Percentiles rank a stretch among this genome's conserved stretches.
phyloP scores from a whole-genome alignment of 2,329 filamentous ascomycete species.

The Torrubiellomyces zombiae region DNA sequence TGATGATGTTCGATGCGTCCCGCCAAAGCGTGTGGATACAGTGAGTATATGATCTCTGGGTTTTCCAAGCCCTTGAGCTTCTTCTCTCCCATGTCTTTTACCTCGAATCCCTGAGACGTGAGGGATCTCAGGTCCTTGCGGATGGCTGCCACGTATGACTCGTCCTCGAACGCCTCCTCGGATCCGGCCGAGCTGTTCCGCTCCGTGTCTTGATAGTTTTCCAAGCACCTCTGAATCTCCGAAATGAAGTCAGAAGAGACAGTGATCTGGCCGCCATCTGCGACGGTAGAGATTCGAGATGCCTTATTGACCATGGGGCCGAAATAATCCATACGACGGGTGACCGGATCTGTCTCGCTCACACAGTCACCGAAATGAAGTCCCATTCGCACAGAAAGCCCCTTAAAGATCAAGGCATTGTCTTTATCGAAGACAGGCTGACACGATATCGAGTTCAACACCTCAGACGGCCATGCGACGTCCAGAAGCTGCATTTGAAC shows the following conservation, averaged over 20 bases:
- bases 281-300: conserved; percentile 81
- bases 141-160: conserved; percentile 58
- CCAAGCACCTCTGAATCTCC: conserved; percentile 80
- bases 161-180: conserved; percentile 54
- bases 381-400: conserved; percentile 91
- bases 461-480: conserved; percentile 84
- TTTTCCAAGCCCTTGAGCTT: conserved; percentile 97
- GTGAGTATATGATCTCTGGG: conserved; percentile 84
- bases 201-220: conserved; percentile 77
- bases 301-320: conserved; percentile 98
- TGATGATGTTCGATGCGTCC: conserved; percentile 60
- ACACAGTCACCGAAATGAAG: conserved; percentile 92
- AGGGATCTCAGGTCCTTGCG: conserved; percentile 75
- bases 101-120: conserved; percentile 83
- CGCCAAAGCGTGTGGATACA: conserved; percentile 79
- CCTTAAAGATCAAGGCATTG: conserved; percentile 78
- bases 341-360: conserved; percentile 90
- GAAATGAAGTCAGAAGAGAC: conserved; percentile 95
- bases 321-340: conserved; percentile 97
- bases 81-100: conserved; percentile 88
- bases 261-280: conserved; percentile 91
- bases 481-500: conserved; percentile 80
- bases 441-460: conserved; percentile 72
- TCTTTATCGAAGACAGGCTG: conserved; percentile 72
- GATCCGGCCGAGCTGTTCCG: conserved; percentile 50